These are phyloP conservation scores for Zangia roseola DNA, from an alignment of 768 basidiomycete genomes.

Conservation along the genomic window DNA sequence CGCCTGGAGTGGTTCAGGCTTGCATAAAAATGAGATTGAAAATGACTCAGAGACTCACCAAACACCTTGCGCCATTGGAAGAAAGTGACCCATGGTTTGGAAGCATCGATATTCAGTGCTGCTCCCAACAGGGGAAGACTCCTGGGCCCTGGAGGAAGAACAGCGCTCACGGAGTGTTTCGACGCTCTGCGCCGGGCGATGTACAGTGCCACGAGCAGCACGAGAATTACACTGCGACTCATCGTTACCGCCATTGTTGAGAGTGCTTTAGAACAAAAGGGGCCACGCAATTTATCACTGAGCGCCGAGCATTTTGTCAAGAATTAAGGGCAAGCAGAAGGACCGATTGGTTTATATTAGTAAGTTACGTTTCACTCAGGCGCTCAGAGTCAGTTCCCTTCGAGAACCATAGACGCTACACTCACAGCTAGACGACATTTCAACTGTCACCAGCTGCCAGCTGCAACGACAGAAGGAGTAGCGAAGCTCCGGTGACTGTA, in stretches of 20 bases:
- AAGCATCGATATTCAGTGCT: conserved; percentile 24
- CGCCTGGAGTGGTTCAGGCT: conserved; percentile 14
- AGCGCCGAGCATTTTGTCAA: too few relatives aligned
- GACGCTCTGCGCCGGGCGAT: conserved; percentile 5
- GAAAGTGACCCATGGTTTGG: conserved; percentile 35
- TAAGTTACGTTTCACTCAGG: too few relatives aligned
- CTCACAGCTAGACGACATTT: too few relatives aligned
- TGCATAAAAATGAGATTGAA: not conserved
- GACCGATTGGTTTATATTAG: too few relatives aligned
- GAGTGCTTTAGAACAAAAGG: not conserved
- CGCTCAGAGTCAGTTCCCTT: too few relatives aligned
- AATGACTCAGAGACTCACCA: conserved; percentile 11
- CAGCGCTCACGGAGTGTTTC: not conserved
- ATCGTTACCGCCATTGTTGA: conserved; percentile 2
- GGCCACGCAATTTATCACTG: too few relatives aligned
- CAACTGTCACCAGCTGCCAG: not conserved
- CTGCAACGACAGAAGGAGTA: too few relatives aligned
- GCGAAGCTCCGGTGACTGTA: too few relatives aligned
- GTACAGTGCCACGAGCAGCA: conserved; percentile 14
- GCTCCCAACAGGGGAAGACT: conserved; percentile 38
- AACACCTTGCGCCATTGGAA: conserved; percentile 29
- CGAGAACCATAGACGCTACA: too few relatives aligned
- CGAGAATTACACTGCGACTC: not conserved
- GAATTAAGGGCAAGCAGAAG: not conserved
- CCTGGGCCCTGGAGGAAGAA: conserved; percentile 52